phyloP scores from a whole-genome alignment of 1,284 basidiomycete species.

The Malassezia brasiliensis region DNA sequence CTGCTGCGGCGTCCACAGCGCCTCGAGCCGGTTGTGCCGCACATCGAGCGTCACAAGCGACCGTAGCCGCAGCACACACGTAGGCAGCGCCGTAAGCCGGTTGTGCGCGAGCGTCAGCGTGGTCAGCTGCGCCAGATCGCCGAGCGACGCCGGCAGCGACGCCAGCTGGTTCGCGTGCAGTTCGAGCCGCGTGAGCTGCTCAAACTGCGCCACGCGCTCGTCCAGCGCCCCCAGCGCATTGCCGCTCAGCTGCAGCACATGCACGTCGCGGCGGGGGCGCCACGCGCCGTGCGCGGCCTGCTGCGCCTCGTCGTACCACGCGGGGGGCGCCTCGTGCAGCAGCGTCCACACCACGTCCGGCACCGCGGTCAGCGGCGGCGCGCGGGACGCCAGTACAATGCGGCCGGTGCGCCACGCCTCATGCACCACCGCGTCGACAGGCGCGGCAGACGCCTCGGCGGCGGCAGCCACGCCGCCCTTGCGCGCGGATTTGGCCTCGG shows the following conservation, averaged over 20 bases:
- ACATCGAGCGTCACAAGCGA: conserved; percentile 34
- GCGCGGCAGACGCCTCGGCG: too few species aligned
- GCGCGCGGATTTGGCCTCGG: too few species aligned
- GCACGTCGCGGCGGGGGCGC: conserved; percentile 29
- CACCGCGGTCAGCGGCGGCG: not conserved
- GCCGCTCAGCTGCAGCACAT: conserved; percentile 25
- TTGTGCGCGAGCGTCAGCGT: conserved; percentile 33
- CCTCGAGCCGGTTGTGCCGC: conserved; percentile 31
- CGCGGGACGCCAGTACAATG: not conserved
- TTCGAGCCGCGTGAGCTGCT: conserved; percentile 30
- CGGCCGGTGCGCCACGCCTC: conserved; percentile 6
- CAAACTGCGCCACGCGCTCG: conserved; percentile 28
- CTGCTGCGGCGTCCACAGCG: conserved; percentile 28
- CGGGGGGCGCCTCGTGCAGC: conserved; percentile 1
- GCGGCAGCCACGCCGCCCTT: too few species aligned
- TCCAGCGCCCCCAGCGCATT: conserved; percentile 27
- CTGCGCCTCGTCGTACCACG: not conserved
- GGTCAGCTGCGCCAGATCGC: conserved; percentile 28
- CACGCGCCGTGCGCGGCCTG: conserved; percentile 15
- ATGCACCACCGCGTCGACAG: not conserved
- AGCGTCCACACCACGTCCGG: not conserved
- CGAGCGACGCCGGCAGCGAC: conserved; percentile 22
- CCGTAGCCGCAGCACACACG: conserved; percentile 27
- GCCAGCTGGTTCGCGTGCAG: conserved; percentile 33
- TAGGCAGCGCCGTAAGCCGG: conserved; percentile 25